A percentile compares a stretch with the other conserved stretches of the same genome.
phyloP scores from a whole-genome alignment of 768 basidiomycete genomes.

The Amanita jacksonii region DNA sequence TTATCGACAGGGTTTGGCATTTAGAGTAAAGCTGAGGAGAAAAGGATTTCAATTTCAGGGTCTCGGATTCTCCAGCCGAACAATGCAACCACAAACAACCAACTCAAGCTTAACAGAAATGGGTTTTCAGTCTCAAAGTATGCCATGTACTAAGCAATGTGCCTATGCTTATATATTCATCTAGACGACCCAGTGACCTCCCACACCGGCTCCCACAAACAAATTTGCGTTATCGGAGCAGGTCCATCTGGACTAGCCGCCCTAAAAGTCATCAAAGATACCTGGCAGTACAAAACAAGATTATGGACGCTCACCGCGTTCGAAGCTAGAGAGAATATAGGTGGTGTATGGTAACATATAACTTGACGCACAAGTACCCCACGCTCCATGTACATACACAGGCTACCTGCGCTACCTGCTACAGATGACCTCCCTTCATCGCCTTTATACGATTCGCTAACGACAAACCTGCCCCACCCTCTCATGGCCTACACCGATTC shows the following conservation, averaged over 20 bases:
- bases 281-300: slow-evolving; percentile 43
- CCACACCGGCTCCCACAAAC: slow-evolving; percentile 10
- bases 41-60: no score
- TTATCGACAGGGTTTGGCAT: no score
- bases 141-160: no score
- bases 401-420: slow-evolving; percentile 45
- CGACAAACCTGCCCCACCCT: slow-evolving; percentile 76
- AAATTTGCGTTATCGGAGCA: slow-evolving; percentile 65
- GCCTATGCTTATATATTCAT: no score
- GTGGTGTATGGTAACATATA: slow-evolving; percentile 78
- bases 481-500: slow-evolving; percentile 61
- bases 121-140: no score
- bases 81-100: no score
- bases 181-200: no score
- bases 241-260: slow-evolving; percentile 69
- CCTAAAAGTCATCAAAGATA: slow-evolving; percentile 55
- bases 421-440: slow-evolving; percentile 46
- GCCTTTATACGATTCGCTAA: slow-evolving; percentile 70
- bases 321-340: slow-evolving; percentile 56
- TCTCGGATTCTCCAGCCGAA: no score
- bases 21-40: no score
- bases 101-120: no score
- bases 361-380: no score
- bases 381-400: no score
- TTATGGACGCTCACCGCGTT: slow-evolving; percentile 57